Evolutionary conservation across 2,329 filamentous ascomycete species (phyloP), one percentile per base, ranked within the genome.

Genomic region (Rhexocercosporidium sp.): DNA sequence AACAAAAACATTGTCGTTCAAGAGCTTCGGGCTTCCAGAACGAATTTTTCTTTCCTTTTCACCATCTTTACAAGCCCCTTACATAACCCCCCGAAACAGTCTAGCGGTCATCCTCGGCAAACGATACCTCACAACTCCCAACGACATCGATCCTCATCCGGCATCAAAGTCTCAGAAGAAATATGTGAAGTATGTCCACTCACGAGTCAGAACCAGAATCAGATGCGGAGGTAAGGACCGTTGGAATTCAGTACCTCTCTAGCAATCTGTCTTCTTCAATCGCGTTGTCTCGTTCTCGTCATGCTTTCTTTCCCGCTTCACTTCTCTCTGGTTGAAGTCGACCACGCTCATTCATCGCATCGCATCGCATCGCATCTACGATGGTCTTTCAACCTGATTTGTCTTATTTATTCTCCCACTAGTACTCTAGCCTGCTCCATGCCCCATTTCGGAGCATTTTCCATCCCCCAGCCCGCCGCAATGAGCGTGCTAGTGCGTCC

Each of bases 131-230:
- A 25, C 22, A 25, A n/a, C 29, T 31, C 53, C 18, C 22, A 20
- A 20, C 62, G 37, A 57, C 27, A 47, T 47, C 60, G n/a, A 20
- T 41, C 20, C 59, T 44, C 59, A 47, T 44, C 49, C 20, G 8
- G 11, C 22, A 22, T 60, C 57, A 46, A n/a, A 22, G 20, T 46
- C 37, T 39, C 46, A 53, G 31, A 63, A 46, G 31, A 63, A 63
- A 63, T 60, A 64, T 60, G 47, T 56, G 44, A 56, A 60, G 9
- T n/a, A 65, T 65, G 54, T 37, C 62, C 27, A 51, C 62, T 53
- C 53, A 41, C 47, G 44, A 37, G 31, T 59, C 54, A 54, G 60
- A 66, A 53, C 49, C 31, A 63, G 59, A 47, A 11, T 64, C 53
- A 37, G 39, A 39, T 14, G 16, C 44, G 22, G 34, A 54, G 54